Conservation (phyloP, 495 filamentous ascomycete genomes). For the Penicillium flavigenum region DNA sequence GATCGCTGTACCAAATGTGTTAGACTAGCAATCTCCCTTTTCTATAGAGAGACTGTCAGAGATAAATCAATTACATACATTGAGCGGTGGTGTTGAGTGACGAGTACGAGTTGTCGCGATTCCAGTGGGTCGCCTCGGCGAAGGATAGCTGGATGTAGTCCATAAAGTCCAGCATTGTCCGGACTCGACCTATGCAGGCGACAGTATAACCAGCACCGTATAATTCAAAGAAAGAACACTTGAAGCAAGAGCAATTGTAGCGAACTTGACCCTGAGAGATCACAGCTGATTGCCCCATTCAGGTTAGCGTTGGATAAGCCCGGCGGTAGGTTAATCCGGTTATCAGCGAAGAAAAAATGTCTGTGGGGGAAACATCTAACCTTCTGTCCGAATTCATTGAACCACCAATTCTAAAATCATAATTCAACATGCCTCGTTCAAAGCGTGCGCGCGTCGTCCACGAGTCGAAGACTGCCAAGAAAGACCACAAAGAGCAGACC, state of each 20-base stretch:
- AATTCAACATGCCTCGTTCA: constrained; percentile 82
- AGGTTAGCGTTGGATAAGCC: constrained; percentile 42
- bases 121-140: constrained; percentile 82
- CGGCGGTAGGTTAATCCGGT: constrained; percentile 43
- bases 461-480: constrained; percentile 87
- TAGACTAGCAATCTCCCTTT: neutral
- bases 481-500: constrained; percentile 84
- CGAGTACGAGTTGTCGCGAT: constrained; percentile 89
- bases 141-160: constrained; percentile 95
- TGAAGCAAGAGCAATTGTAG: constrained; percentile 1
- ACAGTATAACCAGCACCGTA: neutral
- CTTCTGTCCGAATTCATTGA: constrained; percentile 12
- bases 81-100: constrained; percentile 81
- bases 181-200: constrained; percentile 6
- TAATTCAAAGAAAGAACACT: neutral
- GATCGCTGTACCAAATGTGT: constrained; percentile 53
- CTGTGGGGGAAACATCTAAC: constrained; percentile 17
- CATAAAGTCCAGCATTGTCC: constrained; percentile 93
- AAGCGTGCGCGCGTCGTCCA: constrained; percentile 88
- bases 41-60: constrained; percentile 3
- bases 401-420: constrained; percentile 11
- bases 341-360: constrained; percentile 45
- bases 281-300: constrained; percentile 39
- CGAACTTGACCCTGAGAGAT: constrained; percentile 1
- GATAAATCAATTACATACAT: constrained; percentile 48